phyloP scores from a whole-genome alignment of 2,329 filamentous ascomycete genomes.

The Fusarium odoratissimum region DNA sequence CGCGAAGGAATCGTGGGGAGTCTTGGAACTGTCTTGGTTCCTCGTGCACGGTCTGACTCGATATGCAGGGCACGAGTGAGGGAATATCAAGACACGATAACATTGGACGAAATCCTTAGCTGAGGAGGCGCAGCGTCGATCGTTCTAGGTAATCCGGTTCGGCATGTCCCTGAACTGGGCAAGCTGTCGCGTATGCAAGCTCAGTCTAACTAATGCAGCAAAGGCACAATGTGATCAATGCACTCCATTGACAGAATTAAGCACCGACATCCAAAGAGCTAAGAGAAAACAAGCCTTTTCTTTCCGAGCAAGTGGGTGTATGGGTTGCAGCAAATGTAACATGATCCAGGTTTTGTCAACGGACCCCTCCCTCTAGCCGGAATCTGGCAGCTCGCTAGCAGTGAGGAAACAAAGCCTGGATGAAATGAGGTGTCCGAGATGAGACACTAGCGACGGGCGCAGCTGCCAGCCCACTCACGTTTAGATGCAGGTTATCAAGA shows the following conservation, averaged over 20 bases:
- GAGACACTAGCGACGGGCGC: background rate
- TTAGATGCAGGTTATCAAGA: too few species aligned
- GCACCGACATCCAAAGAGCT: background rate
- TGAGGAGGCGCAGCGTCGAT: background rate
- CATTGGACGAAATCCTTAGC: background rate
- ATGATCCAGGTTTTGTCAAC: background rate
- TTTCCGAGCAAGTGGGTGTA: background rate
- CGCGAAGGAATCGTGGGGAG: background rate
- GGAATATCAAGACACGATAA: background rate
- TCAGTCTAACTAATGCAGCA: background rate
- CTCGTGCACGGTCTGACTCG: background rate
- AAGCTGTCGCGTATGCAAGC: background rate
- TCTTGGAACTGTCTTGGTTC: background rate
- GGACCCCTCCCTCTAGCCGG: background rate
- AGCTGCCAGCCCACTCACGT: background rate
- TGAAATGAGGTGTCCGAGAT: background rate
- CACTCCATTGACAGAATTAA: background rate
- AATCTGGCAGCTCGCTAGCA: conserved; percentile 1
- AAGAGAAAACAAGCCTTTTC: background rate
- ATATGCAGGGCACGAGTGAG: background rate
- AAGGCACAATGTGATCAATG: background rate
- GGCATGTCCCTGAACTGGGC: background rate
- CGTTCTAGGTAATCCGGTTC: background rate
- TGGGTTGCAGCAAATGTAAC: background rate
- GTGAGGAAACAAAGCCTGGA: background rate